Conservation (phyloP, 768 basidiomycete genomes). For the Podaxis sp. region DNA sequence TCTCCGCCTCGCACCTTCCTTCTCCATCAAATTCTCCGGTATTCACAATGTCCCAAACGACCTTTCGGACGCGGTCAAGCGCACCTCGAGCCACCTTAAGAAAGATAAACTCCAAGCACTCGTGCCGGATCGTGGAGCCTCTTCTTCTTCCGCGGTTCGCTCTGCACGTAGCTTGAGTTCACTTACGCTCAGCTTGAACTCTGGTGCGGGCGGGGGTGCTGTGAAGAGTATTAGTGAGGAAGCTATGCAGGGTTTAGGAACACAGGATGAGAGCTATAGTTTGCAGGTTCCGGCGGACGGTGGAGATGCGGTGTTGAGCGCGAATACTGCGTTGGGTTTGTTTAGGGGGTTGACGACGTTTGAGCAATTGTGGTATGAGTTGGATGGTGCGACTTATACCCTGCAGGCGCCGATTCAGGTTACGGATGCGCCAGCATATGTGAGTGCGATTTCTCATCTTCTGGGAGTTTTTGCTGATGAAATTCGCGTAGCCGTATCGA, state of each 20-base stretch:
- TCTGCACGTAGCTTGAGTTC: conserved; percentile 40
- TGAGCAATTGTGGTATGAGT: conserved; percentile 63
- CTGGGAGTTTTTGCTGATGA: neutral
- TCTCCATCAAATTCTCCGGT: conserved; percentile 41
- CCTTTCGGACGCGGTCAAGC: conserved; percentile 50
- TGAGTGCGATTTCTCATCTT: conserved; percentile 29
- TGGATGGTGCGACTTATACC: conserved; percentile 50
- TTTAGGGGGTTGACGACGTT: conserved; percentile 78
- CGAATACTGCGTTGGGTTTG: conserved; percentile 66
- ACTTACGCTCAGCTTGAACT: conserved; percentile 43
- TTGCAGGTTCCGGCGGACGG: conserved; percentile 59
- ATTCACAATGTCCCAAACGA: conserved; percentile 49
- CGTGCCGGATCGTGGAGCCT: conserved; percentile 58
- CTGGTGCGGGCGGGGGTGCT: conserved; percentile 17
- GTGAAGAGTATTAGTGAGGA: conserved; percentile 53
- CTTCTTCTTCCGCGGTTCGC: conserved; percentile 38
- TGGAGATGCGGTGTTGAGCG: conserved; percentile 48
- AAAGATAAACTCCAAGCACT: conserved; percentile 61
- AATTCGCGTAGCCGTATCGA: conserved; percentile 54
- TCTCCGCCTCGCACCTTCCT: conserved; percentile 32
- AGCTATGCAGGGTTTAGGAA: conserved; percentile 45
- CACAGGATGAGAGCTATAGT: conserved; percentile 61
- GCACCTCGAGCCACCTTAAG: conserved; percentile 40
- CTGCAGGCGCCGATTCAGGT: conserved; percentile 58
- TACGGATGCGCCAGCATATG: conserved; percentile 63